Evolutionary conservation across 148 eudicot species (phyloP).

Genomic region (Rhododendron williamsianum): DNA sequence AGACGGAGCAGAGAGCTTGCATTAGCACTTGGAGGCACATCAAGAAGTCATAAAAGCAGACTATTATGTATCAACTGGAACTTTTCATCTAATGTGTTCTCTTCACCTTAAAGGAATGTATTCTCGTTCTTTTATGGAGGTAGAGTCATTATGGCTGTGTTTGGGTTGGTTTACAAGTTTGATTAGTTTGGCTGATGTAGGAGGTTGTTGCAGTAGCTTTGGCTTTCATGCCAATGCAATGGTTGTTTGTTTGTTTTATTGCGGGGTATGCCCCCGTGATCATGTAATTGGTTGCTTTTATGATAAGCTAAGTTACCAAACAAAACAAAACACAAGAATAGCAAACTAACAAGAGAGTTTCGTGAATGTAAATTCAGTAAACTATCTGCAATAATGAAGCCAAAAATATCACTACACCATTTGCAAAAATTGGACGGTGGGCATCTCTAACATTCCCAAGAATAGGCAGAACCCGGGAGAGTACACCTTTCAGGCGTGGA

Average conservation of each 20-base stretch:
- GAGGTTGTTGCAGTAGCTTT: background rate
- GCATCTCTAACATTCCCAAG: constrained; percentile 85
- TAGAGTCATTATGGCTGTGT: background rate
- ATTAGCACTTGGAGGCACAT: background rate
- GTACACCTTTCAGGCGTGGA: constrained; percentile 86
- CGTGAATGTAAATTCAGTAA: background rate
- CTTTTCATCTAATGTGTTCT: background rate
- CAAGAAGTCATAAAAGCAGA: background rate
- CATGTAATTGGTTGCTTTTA: background rate
- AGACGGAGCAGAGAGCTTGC: background rate
- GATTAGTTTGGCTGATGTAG: background rate
- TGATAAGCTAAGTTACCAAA: background rate
- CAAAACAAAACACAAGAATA: background rate
- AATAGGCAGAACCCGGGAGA: constrained; percentile 81
- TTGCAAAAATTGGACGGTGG: constrained; percentile 80
- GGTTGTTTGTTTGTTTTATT: background rate
- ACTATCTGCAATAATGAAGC: background rate
- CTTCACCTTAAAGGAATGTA: background rate
- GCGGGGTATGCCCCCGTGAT: background rate
- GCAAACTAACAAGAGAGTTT: background rate
- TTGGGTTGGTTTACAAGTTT: background rate
- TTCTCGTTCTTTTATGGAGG: background rate
- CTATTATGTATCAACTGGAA: background rate
- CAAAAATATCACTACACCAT: constrained; percentile 44
- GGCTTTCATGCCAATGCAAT: background rate